Percentiles rank a stretch among this genome's conserved stretches.
These are phyloP conservation scores for Smallanthus sonchifolius DNA, from an alignment of 129 eudicot species.

Conservation along the genomic window DNA sequence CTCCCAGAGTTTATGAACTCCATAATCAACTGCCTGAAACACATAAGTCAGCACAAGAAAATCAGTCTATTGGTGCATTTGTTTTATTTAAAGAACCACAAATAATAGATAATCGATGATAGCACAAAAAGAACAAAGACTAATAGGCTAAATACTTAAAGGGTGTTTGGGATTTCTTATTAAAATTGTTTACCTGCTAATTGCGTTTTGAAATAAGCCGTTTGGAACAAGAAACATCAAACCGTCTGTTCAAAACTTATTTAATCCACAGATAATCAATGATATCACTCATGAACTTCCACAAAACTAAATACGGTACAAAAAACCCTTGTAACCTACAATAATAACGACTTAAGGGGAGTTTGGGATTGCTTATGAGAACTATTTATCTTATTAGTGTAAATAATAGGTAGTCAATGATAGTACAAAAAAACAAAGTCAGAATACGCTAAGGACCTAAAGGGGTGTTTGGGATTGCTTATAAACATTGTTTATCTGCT, in stretches of 20 bases:
- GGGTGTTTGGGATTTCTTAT: neutral
- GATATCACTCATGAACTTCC: neutral
- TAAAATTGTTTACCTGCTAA: neutral
- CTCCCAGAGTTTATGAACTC: slow-evolving; percentile 75
- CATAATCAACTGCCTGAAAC: slow-evolving; percentile 77
- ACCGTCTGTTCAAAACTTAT: neutral
- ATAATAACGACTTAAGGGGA: neutral
- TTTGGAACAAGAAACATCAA: neutral
- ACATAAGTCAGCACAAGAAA: neutral
- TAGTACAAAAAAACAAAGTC: neutral
- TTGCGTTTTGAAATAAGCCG: neutral
- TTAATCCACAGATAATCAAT: neutral
- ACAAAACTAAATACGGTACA: neutral
- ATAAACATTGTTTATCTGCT: no score
- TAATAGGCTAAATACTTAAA: neutral
- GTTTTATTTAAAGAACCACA: neutral
- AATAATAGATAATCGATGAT: neutral
- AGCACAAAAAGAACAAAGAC: neutral
- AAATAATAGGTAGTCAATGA: no score
- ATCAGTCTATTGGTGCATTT: neutral
- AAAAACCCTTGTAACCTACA: neutral
- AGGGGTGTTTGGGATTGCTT: no score
- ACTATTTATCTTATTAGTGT: no score
- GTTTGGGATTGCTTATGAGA: neutral
- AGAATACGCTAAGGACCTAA: neutral